Conservation (phyloP, 305 asterid genomes). For the Fraxinus paxiana region DNA sequence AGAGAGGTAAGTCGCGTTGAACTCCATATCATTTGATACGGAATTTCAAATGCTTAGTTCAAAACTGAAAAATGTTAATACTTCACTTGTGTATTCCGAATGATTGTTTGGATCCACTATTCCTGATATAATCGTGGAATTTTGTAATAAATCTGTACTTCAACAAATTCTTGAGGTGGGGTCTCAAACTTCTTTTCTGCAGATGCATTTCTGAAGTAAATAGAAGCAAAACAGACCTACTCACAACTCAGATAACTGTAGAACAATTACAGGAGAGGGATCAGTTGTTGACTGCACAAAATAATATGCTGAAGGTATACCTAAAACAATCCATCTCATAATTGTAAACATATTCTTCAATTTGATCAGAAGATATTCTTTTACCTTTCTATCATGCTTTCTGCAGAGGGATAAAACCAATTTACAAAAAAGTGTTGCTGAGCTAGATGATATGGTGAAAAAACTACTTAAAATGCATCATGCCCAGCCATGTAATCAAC, state of each 20-base stretch:
- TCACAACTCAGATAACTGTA: constrained; percentile 46
- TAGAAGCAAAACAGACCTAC: constrained; percentile 50
- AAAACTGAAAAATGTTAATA: background rate
- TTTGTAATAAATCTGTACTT: background rate
- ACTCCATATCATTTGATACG: constrained; percentile 8
- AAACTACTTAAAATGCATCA: constrained; percentile 42
- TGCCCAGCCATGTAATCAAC: constrained; percentile 32
- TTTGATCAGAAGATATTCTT: background rate
- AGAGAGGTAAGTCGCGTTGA: constrained; percentile 47
- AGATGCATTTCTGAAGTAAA: constrained; percentile 58
- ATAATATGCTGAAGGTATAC: constrained; percentile 72
- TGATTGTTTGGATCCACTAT: background rate
- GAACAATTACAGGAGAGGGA: constrained; percentile 71
- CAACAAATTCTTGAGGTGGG: background rate
- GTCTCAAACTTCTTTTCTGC: constrained; percentile 21
- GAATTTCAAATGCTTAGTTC: background rate
- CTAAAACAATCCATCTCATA: background rate
- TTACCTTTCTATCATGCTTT: constrained; percentile 7
- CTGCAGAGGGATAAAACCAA: constrained; percentile 64
- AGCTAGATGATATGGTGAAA: constrained; percentile 69
- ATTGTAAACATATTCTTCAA: constrained; percentile 6
- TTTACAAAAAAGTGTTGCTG: constrained; percentile 58
- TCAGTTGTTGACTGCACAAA: constrained; percentile 70
- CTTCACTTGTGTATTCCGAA: background rate
- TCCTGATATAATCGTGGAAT: constrained; percentile 9